Evolutionary conservation across 805 yeast genomes (phyloP), one percentile per base, ranked within the genome.

Genomic region (Candida berthetii): DNA sequence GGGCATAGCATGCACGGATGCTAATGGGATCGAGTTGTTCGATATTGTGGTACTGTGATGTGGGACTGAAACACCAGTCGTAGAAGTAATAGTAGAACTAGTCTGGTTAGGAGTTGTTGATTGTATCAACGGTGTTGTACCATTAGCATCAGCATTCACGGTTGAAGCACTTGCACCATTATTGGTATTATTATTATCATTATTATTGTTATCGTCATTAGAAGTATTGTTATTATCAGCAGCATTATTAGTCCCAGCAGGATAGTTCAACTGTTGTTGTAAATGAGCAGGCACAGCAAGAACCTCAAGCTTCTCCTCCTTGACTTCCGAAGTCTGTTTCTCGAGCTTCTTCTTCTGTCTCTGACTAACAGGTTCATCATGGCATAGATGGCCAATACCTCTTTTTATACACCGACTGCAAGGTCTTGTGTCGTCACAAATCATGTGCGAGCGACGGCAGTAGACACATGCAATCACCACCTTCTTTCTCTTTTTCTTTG

Each of bases 381-480:
- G 59, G 55, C 98, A 90, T 25, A 90, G 62, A 61, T 89, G 96
- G 3, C 93, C 90, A 37, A 90, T 91, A 32, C 85, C 85, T 50
- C 97, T 69, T 60, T 85, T 86, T 9, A 90, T 70, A 62, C 98
- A 90, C 35, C 96, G 69, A 39, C 80, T 75, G 54, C 96, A 86
- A 7, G 93, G 82, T 53, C 87, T 62, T 16, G 76, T 66, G 34
- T 80, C 83, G 59, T 89, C 96, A 64, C 98, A 90, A 25, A 88
- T 85, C 90, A 90, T 86, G 60, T 90, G 98, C 0, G 96, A 86
- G 41, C 98, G 69, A 32, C 96, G 76, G 58, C 97, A 90, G 56
- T 85, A 90, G 1, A 90, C 84, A 64, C 98, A 90, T 0, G 98
- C 95, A 16, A 44, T 47, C 16, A 60, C 43, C 15, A 58, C 44